Base-by-base conservation (phyloP, 2,329 filamentous ascomycete genomes). In the Trichoderma sp. region DNA sequence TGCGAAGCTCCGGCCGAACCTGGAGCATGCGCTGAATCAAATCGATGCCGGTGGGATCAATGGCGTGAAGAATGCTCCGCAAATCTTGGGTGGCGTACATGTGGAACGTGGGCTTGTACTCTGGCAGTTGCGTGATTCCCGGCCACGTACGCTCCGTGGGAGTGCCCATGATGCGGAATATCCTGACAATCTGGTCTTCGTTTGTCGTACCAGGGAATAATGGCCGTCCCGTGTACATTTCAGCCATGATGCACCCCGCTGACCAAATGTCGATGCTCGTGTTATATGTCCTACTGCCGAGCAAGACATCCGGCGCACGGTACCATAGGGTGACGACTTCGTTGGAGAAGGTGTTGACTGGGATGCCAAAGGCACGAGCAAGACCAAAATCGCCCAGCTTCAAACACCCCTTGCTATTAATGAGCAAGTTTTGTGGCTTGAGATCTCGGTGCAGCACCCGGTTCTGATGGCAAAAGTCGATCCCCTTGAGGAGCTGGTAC, bases 241-340 rank as follows among this genome's bases (percentile, higher is more conserved):
- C 96, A 11, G 96, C 96, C 96, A 99, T 98, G 84, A 99, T 99
- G 80, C 96, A 99, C 68, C 96, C 96, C 7, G 96, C 96, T 7
- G 93, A 97, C 96, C 96, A 99, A 78, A 99, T 98, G 77, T 99
- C 96, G 79, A 99, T 98, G 81, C 93, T 97, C n/a, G 96, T 99
- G 82, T 97, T 99, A 83, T 99, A 99, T 26, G 96, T 98, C 73
- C 96, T 86, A 75, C 92, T 96, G 64, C 96, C 96, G 56, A 99
- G 87, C 63, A 99, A 87, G 58, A 99, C 96, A 76, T 99, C 96
- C 0, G 96, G 96, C 0, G 96, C 96, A 54, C 96, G 92, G 80
- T 99, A 99, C 95, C 95, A 98, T 21, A 98, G 85, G 0, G 96
- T 98, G 54, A 98, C 95, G 69, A 98, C 95, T 81, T 98, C 95